Conservation (phyloP, 2,329 filamentous ascomycete genomes). For the Fusarium nygamai region DNA sequence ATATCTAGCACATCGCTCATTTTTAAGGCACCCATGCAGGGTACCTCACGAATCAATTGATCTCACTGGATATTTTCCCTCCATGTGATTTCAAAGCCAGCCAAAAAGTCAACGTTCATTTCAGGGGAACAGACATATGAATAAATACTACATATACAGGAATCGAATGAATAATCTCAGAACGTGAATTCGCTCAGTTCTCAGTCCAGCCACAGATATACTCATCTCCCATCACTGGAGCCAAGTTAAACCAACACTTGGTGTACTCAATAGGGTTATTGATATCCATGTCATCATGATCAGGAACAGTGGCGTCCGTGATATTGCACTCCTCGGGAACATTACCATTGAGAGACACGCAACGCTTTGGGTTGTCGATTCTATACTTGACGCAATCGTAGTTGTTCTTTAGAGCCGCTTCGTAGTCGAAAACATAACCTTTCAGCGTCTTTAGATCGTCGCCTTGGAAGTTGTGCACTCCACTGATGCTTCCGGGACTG, state of each 20-base stretch:
- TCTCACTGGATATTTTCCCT: no score
- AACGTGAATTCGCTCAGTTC: accelerated
- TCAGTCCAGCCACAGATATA: background rate
- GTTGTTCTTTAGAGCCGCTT: background rate
- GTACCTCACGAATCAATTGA: no score
- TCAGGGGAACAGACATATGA: no score
- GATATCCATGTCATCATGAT: background rate
- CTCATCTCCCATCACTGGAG: background rate
- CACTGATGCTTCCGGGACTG: background rate
- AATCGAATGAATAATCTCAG: background rate
- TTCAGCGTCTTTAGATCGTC: background rate
- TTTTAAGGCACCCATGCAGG: background rate
- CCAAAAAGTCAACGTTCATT: no score
- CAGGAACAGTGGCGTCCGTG: background rate
- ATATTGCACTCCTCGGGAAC: background rate
- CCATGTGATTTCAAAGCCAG: no score
- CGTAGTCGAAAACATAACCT: background rate
- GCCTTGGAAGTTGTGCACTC: background rate
- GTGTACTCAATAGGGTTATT: background rate
- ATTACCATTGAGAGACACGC: background rate
- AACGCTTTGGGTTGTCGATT: background rate
- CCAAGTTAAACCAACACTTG: background rate
- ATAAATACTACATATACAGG: background rate
- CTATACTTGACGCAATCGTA: background rate
- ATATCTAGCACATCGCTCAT: background rate